phyloP scores from a whole-genome alignment of 1,284 basidiomycete genomes.

The Vanrija humicola region DNA sequence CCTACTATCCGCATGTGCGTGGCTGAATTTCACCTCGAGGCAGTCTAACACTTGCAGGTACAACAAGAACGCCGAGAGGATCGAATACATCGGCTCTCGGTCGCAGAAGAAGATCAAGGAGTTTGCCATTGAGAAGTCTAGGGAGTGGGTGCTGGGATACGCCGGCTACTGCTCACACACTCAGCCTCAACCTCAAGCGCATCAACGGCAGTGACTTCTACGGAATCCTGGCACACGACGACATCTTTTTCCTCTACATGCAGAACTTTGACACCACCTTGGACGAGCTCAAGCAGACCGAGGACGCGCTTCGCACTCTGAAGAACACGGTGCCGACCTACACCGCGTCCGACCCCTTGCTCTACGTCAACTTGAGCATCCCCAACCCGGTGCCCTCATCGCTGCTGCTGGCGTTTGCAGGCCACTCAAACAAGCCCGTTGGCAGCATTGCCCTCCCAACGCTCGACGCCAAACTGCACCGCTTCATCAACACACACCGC shows the following conservation, averaged over 20 bases:
- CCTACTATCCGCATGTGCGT: conserved; percentile 64
- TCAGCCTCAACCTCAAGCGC: conserved; percentile 52
- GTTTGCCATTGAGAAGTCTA: conserved; percentile 61
- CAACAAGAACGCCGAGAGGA: neutral
- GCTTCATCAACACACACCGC: conserved; percentile 64
- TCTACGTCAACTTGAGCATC: conserved; percentile 55
- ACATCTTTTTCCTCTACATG: conserved; percentile 71
- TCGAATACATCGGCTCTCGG: conserved; percentile 65
- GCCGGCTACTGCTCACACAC: conserved; percentile 31
- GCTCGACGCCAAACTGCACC: conserved; percentile 24
- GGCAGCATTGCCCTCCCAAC: conserved; percentile 39
- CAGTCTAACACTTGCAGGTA: neutral
- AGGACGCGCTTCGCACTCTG: conserved; percentile 57
- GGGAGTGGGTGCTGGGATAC: conserved; percentile 48
- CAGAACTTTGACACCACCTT: conserved; percentile 53
- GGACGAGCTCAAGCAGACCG: conserved; percentile 49
- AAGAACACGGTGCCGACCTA: conserved; percentile 68
- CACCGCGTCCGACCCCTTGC: conserved; percentile 50
- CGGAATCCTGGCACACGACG: conserved; percentile 54
- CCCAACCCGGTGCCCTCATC: conserved; percentile 55
- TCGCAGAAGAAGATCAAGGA: conserved; percentile 63
- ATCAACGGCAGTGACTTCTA: conserved; percentile 54
- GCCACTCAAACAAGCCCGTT: conserved; percentile 49
- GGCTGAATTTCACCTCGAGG: no score
- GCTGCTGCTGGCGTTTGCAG: conserved; percentile 70